Conservation (phyloP, 768 basidiomycete genomes). For the Trametes cingulata region DNA sequence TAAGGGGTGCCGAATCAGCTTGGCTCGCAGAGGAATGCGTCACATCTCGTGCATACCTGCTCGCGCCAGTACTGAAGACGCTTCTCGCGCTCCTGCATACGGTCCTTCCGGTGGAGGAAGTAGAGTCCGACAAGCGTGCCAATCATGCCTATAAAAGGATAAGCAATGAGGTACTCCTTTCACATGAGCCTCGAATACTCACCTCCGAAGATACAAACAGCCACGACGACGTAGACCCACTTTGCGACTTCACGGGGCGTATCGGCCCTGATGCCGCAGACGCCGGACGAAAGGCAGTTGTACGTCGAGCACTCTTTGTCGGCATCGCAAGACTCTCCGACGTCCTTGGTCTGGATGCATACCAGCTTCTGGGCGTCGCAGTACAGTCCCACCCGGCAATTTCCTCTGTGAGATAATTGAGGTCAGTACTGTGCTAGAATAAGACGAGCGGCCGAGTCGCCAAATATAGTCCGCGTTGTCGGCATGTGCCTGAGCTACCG, state of each 20-base stretch:
- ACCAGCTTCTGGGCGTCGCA: conserved; percentile 63
- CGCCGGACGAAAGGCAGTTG: conserved; percentile 64
- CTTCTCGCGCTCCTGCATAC: conserved; percentile 78
- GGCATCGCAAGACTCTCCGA: conserved; percentile 61
- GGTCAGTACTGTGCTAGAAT: background rate
- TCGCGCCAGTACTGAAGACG: conserved; percentile 89
- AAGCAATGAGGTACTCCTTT: background rate
- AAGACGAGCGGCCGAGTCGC: background rate
- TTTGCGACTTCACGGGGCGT: conserved; percentile 59
- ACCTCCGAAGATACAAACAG: conserved; percentile 73
- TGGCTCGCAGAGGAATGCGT: background rate
- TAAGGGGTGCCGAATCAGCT: conserved; percentile 30
- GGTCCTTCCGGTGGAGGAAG: conserved; percentile 68
- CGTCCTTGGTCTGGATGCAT: conserved; percentile 58
- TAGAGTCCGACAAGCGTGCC: conserved; percentile 69
- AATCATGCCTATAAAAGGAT: conserved; percentile 58
- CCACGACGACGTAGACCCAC: conserved; percentile 76
- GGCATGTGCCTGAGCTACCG: too few relatives aligned
- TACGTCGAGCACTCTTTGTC: conserved; percentile 71
- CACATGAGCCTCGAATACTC: conserved; percentile 24
- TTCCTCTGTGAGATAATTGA: conserved; percentile 47
- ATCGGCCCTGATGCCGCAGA: conserved; percentile 64
- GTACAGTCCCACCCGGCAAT: conserved; percentile 73
- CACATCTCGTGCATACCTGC: conserved; percentile 55
- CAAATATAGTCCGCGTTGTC: too few relatives aligned